Evolutionary conservation across 169 alveolate species (phyloP).

Genomic region (Babesia divergens): DNA sequence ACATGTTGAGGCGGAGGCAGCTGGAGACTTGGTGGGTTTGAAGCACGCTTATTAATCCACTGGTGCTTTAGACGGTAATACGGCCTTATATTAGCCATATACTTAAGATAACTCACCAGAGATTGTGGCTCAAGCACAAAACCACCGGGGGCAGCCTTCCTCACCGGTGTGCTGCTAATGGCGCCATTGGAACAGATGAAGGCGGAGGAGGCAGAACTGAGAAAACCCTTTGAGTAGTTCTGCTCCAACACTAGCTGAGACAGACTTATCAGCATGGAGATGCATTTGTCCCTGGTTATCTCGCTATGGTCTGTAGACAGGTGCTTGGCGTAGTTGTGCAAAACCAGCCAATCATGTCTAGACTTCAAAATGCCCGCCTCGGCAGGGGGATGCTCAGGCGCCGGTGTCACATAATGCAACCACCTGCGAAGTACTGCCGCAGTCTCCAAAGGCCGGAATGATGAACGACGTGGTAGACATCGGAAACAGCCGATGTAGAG

Average conservation of each 20-base stretch:
- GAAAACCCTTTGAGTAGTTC: background rate
- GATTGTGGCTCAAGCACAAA: background rate
- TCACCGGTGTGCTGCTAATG: background rate
- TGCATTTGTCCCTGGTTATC: constrained; percentile 30
- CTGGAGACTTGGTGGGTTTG: no score
- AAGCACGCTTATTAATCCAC: no score
- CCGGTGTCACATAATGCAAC: no score
- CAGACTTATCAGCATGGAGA: constrained; percentile 12
- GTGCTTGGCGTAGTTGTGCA: constrained; percentile 39
- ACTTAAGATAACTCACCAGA: constrained; percentile 10
- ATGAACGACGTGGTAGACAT: no score
- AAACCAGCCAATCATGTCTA: constrained; percentile 45
- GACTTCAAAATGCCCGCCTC: background rate
- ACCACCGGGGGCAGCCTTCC: background rate
- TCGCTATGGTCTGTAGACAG: constrained; percentile 25
- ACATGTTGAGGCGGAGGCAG: no score
- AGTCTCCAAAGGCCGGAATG: no score
- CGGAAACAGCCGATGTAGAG: no score
- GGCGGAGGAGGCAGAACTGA: no score
- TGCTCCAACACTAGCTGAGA: constrained; percentile 30
- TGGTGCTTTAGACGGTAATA: constrained; percentile 6
- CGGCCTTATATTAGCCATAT: constrained; percentile 32
- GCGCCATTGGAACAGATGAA: constrained; percentile 26
- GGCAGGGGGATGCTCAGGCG: no score
- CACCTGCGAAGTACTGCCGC: no score